Base-by-base conservation (phyloP, 1,139 yeast species). In the Chernovozyma sophiae-reginae region DNA sequence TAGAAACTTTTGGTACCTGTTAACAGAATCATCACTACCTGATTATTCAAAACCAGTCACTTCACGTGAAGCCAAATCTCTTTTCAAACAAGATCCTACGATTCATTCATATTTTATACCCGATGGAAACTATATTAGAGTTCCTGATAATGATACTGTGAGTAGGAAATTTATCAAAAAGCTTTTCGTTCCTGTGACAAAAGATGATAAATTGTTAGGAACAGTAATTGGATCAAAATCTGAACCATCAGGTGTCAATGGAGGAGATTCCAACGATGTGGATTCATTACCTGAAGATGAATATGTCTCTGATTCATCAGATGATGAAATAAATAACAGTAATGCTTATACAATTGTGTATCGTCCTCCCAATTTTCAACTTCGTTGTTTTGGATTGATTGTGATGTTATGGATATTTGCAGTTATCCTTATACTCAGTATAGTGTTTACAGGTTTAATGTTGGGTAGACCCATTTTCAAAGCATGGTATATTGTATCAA, bases 51-150 rank as follows among this genome's bases (percentile, higher is more conserved):
- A 60, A 4, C 95, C 95, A 3, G 75, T 76, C 20, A 65, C 80
- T 1, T 51, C 63, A 25, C 56, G 62, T 12, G 76, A 74, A 37
- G 81, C 86, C 0, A 42, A 47, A 11, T 51, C 48, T 7, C 54
- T 67, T 5, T 81, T 83, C 47, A 48, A 55, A 16, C 60, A 63
- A 7, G 56, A 74, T 38, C 60, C 68, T 1, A 43, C 53, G 3
- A 55, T 68, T 0, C 62, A 62, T 29, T 79, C 83, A 2, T 67
- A 62, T 35, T 85, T 84, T 53, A 74, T 82, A 2, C 87, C 87
- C 1, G 81, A 86, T 58, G 98, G 99, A 2, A 67, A 68, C 33
- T 83, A 77, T 51, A 79, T 89, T 27, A 75, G 98, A 37, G 98
- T 90, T 0, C 98, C 98, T 1, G 83, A 78, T 41, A 75, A 77